Conservation (phyloP, 768 basidiomycete species). For the Rhodotorula diobovata region DNA sequence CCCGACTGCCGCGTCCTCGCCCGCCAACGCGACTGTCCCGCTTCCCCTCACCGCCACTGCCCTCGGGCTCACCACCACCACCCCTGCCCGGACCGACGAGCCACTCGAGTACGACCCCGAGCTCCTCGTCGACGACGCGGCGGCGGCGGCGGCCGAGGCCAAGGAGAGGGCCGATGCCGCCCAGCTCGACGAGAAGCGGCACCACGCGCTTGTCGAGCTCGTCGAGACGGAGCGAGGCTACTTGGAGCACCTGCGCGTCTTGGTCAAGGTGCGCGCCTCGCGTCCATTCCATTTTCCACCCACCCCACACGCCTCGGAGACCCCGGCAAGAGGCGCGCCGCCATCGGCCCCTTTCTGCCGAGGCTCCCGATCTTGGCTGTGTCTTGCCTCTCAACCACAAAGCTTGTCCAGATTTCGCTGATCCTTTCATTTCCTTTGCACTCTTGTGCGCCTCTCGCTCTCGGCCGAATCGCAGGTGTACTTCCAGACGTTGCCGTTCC, state of each 20-base stretch:
- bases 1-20: not conserved
- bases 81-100: not conserved
- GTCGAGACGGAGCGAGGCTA: constrained; percentile 80
- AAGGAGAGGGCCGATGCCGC: not conserved
- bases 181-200: constrained; percentile 46
- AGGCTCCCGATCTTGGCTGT: not conserved
- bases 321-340: not conserved
- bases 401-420: too few relatives aligned
- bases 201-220: constrained; percentile 77
- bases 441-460: not conserved
- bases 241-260: constrained; percentile 66
- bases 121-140: constrained; percentile 12
- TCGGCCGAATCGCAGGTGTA: constrained; percentile 37
- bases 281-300: too few relatives aligned
- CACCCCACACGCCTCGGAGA: too few relatives aligned
- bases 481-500: constrained; percentile 40
- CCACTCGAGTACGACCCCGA: constrained; percentile 2
- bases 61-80: not conserved
- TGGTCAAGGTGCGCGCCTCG: constrained; percentile 71
- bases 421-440: too few relatives aligned
- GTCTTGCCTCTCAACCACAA: not conserved
- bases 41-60: not conserved
- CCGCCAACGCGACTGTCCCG: not conserved
- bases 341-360: not conserved
- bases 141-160: not conserved